Evolutionary conservation across 1,284 basidiomycete species (phyloP).

Genomic region (Boletus semigastroideus): DNA sequence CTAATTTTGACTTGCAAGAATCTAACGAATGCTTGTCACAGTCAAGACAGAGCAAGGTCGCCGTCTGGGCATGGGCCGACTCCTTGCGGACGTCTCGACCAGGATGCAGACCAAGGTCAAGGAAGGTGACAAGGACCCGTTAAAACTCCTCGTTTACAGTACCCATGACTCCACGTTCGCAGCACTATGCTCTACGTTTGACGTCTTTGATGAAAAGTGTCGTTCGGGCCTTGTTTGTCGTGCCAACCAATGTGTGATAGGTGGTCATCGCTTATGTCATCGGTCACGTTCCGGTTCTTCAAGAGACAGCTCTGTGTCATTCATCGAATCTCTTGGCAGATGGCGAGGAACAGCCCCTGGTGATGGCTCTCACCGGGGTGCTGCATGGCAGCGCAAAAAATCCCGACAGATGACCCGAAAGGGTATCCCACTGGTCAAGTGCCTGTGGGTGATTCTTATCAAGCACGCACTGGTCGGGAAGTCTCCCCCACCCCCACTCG

Average conservation of each 20-base stretch:
- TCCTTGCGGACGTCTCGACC: slow-evolving; percentile 60
- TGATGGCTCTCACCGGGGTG: no score
- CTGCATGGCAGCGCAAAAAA: no score
- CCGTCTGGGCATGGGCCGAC: slow-evolving; percentile 73
- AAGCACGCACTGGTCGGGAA: no score
- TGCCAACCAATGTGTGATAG: slow-evolving; percentile 35
- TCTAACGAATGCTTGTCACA: slow-evolving; percentile 29
- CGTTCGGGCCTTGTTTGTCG: neutral
- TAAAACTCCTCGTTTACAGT: slow-evolving; percentile 66
- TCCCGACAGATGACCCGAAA: no score
- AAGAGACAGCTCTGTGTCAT: slow-evolving; percentile 38
- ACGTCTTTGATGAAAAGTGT: slow-evolving; percentile 75
- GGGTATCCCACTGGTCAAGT: no score
- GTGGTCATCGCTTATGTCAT: slow-evolving; percentile 75
- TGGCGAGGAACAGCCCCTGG: no score
- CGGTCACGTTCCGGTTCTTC: slow-evolving; percentile 73
- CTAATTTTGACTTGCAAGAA: neutral
- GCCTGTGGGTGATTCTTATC: no score
- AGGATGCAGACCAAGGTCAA: slow-evolving; percentile 62
- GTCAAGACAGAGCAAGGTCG: slow-evolving; percentile 76
- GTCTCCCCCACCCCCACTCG: no score
- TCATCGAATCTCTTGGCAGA: no score
- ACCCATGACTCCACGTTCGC: slow-evolving; percentile 81
- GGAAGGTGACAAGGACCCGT: slow-evolving; percentile 43
- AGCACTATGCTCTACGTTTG: slow-evolving; percentile 65